A percentile compares a stretch with the other conserved stretches of the same genome.
Evolutionary conservation across 257 asterid species (phyloP).

Genomic region (Linaria vulgaris): DNA sequence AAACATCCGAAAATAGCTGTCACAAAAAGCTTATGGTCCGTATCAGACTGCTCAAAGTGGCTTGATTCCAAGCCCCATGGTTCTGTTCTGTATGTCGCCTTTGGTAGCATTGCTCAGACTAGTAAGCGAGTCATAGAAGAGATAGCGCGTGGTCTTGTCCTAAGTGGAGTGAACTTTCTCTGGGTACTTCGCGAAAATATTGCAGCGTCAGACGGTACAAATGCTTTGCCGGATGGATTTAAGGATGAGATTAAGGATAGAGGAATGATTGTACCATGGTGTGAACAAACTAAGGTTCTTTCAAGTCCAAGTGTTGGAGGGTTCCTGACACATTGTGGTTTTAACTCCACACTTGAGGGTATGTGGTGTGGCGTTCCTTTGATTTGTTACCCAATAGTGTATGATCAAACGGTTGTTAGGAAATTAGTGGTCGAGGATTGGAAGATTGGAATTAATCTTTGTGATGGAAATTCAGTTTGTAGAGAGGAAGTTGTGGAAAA

Average conservation of each 20-base stretch:
- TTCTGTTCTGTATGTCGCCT: constrained; percentile 38
- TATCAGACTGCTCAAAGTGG: constrained; percentile 23
- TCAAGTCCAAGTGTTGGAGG: constrained; percentile 27
- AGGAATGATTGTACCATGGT: constrained; percentile 28
- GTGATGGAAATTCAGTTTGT: constrained; percentile 16
- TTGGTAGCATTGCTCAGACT: constrained; percentile 33
- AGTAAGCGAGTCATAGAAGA: constrained; percentile 25
- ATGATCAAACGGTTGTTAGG: constrained; percentile 29
- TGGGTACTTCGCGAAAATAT: constrained; percentile 44
- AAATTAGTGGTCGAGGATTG: constrained; percentile 36
- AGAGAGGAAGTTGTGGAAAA: constrained; percentile 26
- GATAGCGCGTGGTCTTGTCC: constrained; percentile 32
- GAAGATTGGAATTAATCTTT: constrained; percentile 33
- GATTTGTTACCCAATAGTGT: constrained; percentile 26
- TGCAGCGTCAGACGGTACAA: constrained; percentile 18
- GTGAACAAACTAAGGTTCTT: constrained; percentile 15
- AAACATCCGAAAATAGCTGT: not conserved
- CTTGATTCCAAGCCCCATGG: constrained; percentile 30
- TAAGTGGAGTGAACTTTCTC: constrained; percentile 36
- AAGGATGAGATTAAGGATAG: constrained; percentile 5
- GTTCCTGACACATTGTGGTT: constrained; percentile 32
- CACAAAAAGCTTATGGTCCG: not conserved
- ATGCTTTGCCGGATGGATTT: constrained; percentile 14
- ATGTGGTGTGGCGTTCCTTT: constrained; percentile 30
- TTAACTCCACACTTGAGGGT: constrained; percentile 32